phyloP scores from a whole-genome alignment of 352 stramenopile species.

The Aphanomyces stellatus region DNA sequence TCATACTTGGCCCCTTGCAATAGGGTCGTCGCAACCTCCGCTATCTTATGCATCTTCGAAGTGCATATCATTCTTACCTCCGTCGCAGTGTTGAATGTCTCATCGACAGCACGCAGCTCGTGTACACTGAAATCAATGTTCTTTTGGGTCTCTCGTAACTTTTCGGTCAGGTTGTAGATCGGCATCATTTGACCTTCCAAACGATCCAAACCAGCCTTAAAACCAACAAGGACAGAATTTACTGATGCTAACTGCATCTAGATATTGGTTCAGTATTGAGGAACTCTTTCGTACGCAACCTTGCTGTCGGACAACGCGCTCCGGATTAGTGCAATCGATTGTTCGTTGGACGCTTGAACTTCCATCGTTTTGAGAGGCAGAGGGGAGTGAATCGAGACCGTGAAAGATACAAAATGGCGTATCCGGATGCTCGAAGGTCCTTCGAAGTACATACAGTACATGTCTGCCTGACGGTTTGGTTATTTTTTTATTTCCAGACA shows the following conservation, averaged over 20 bases:
- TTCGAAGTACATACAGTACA: too few species aligned
- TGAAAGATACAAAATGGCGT: too few species aligned
- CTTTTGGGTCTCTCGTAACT: slow-evolving; percentile 67
- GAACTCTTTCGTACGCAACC: slow-evolving; percentile 19
- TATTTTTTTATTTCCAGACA: too few species aligned
- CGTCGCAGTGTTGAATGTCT: slow-evolving; percentile 64
- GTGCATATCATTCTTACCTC: slow-evolving; percentile 29
- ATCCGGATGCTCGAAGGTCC: too few species aligned
- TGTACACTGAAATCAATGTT: slow-evolving; percentile 77
- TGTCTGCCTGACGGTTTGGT: too few species aligned
- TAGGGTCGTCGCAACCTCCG: slow-evolving; percentile 50
- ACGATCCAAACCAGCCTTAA: slow-evolving; percentile 22
- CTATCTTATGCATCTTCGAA: neutral
- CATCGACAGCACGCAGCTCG: slow-evolving; percentile 55
- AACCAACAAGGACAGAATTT: slow-evolving; percentile 50
- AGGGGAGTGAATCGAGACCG: neutral
- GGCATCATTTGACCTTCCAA: slow-evolving; percentile 67
- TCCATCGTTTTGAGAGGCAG: slow-evolving; percentile 55
- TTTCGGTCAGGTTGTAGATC: slow-evolving; percentile 78
- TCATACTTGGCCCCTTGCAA: slow-evolving; percentile 64
- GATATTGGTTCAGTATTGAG: neutral
- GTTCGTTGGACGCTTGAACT: slow-evolving; percentile 37
- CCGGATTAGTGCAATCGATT: slow-evolving; percentile 48
- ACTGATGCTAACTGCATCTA: slow-evolving; percentile 34
- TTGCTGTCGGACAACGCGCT: slow-evolving; percentile 55